Evolutionary conservation across 495 filamentous ascomycete genomes (phyloP), one percentile per base, ranked within the genome.

Genomic region (Penicillium angulare): DNA sequence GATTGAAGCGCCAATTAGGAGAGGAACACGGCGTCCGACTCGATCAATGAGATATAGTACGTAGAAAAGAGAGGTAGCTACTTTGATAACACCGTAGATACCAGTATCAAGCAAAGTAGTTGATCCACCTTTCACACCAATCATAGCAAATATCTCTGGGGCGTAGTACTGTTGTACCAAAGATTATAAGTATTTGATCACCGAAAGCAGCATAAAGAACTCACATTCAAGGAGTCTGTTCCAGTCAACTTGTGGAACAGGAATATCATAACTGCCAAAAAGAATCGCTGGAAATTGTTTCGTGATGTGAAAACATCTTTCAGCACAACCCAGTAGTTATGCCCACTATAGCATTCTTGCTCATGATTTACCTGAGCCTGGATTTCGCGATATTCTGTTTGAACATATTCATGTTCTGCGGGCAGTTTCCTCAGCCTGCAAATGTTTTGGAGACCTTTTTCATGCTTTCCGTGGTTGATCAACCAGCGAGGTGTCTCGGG

Each of bases 1-100:
- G 2, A 81, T 81, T 50, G 86, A 78, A 5, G 79, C 81, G 5
- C 86, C 88, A 17, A 79, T 63, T 47, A 86, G 74, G 1, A 86
- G 68, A 16, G 82, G 74, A 18, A 71, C 67, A 3, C 79, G 73
- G 5, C 81, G 74, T 18, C 76, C 77, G 5, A 75, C 46, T 31
- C 59, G 67, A 49, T 86, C 82, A 43, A 85, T 76, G 24, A 85
- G 60, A 50, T 70, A 79, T 18, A 77, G 64, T 2, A 84, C 68
- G 67, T 79, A 84, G 49, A 85, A 50, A n/a, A 83, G 53, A 7
- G 82, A 84, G 39, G 78, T 61, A 1, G 64, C 66, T 6, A 76
- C 80, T 51, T 69, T 75, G 13, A 73, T 73, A 5, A 67, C 65
- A 4, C 72, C 73, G 26, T 75, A 74, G 26, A 77, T 57, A 9